Conservation (phyloP, 2,329 filamentous ascomycete genomes). For the Harringtonia lauricola region DNA sequence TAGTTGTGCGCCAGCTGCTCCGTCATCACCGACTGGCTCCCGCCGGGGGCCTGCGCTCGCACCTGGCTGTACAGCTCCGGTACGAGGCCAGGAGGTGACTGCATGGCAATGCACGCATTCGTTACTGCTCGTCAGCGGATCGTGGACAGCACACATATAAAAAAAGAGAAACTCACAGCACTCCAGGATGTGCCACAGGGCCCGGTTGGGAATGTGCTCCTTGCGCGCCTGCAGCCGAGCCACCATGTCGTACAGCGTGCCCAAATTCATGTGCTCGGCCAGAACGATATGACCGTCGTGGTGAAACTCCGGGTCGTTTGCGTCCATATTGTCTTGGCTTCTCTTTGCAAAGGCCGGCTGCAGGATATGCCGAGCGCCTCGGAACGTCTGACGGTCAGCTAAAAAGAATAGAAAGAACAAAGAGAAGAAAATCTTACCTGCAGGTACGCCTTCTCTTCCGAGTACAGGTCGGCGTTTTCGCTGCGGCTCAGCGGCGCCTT, state of each 20-base stretch:
- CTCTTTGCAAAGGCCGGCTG: not conserved
- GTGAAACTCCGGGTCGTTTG: too few relatives aligned
- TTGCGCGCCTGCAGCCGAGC: not conserved
- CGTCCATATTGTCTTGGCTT: too few relatives aligned
- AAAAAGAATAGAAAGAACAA: not conserved
- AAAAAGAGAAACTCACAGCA: not conserved
- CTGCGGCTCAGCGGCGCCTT: not conserved
- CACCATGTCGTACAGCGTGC: not conserved
- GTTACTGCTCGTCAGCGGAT: too few relatives aligned
- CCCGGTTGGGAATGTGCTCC: not conserved
- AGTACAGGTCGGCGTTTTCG: not conserved
- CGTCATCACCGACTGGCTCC: too few relatives aligned
- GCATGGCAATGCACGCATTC: not conserved
- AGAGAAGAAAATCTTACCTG: not conserved
- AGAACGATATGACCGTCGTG: not conserved
- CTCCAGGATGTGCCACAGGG: not conserved
- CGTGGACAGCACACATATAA: too few relatives aligned
- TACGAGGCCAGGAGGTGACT: too few relatives aligned
- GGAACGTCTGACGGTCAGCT: not conserved
- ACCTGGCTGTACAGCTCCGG: too few relatives aligned
- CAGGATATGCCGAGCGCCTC: not conserved
- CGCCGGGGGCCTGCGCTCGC: too few relatives aligned
- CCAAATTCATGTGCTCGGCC: conserved; percentile 1
- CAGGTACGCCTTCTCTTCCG: not conserved
- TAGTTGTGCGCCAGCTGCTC: not conserved